Conservation (phyloP, 108 stramenopile species). For the Cyclotella baltica region DNA sequence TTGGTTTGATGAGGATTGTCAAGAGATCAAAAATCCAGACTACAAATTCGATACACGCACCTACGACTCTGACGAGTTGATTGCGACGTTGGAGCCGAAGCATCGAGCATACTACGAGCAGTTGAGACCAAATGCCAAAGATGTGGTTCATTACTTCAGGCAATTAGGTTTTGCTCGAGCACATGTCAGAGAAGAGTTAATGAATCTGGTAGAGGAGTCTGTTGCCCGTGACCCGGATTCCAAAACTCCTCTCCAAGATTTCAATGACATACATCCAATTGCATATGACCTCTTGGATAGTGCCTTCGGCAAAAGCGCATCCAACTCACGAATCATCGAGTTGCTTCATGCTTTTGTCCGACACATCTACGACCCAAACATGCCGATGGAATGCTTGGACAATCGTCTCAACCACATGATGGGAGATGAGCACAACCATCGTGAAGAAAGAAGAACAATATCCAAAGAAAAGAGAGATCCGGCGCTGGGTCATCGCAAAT, state of each 20-base stretch:
- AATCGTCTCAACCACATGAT: not conserved
- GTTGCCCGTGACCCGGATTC: not conserved
- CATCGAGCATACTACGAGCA: not conserved
- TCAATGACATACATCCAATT: not conserved
- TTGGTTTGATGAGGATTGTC: not conserved
- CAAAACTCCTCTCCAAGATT: slow-evolving; percentile 9
- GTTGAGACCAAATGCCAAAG: not conserved
- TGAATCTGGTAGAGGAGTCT: not conserved
- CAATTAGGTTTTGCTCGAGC: slow-evolving; percentile 3
- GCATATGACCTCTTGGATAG: not conserved
- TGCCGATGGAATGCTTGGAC: slow-evolving; percentile 2
- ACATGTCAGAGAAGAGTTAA: not conserved
- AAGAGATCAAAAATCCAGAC: not conserved
- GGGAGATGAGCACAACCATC: no score
- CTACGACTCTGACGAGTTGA: not conserved
- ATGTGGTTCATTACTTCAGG: not conserved
- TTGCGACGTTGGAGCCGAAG: not conserved
- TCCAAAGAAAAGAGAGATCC: no score
- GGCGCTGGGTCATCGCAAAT: no score
- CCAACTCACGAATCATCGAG: slow-evolving; percentile 15
- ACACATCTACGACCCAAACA: not conserved
- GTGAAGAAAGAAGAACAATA: no score
- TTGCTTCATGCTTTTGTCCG: slow-evolving; percentile 12
- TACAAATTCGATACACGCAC: not conserved
- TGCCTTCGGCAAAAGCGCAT: not conserved